Percentiles rank a stretch among this genome's conserved stretches.
Conservation (phyloP, 345 rosid genomes). For the Populus nigra region DNA sequence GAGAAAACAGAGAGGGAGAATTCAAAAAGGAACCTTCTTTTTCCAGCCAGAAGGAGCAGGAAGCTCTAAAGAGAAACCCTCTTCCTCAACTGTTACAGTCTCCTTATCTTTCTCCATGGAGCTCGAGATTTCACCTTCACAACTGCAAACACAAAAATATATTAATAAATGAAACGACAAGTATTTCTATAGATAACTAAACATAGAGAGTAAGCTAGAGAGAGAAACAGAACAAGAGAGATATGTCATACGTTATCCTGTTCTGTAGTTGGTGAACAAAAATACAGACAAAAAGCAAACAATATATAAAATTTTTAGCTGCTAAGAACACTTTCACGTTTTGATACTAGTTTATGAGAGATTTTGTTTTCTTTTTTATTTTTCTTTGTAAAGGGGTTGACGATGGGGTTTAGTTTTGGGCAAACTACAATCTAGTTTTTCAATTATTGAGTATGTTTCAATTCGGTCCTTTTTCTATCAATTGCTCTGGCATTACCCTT, state of each 20-base stretch:
- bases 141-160: background rate
- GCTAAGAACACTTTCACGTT: background rate
- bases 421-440: background rate
- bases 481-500: no score
- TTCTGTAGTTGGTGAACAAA: background rate
- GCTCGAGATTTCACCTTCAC: slow-evolving; percentile 19
- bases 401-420: background rate
- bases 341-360: background rate
- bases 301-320: background rate
- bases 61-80: slow-evolving; percentile 43
- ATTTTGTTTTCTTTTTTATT: background rate
- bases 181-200: background rate
- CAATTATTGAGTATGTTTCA: background rate
- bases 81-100: slow-evolving; percentile 25
- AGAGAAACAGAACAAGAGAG: background rate
- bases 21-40: slow-evolving; percentile 32
- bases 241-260: background rate
- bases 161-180: background rate
- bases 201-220: background rate
- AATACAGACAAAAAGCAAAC: background rate
- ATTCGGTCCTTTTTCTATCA: background rate
- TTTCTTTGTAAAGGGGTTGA: background rate
- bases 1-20: background rate
- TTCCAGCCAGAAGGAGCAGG: slow-evolving; percentile 52
- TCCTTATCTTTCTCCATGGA: slow-evolving; percentile 18